Evolutionary conservation across 805 yeast species (phyloP), one percentile per base, ranked within the genome.

Genomic region (Barnettozyma salicaria): DNA sequence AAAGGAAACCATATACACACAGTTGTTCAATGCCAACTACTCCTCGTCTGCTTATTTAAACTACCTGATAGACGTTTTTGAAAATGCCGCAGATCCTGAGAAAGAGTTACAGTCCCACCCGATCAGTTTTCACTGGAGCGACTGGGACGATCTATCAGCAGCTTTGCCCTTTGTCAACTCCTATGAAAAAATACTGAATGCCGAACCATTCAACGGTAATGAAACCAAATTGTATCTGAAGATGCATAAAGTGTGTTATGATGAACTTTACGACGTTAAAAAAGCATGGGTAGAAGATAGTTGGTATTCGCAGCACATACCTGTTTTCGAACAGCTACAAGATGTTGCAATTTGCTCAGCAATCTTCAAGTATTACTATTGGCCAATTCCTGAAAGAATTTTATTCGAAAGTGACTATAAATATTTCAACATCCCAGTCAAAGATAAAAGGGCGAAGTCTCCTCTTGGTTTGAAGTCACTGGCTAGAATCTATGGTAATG

Each of bases 111-210:
- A 19, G 10, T 6, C 30, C 3, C 31, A 52, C 30, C 38, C 38
- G 19, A 27, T 49, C 7, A 39, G 41, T 9, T 48, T 50, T 41
- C 56, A 61, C 47, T 61, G 64, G 67, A 57, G 54, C 31, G 63
- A 54, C 32, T 57, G 61, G 61, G 47, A 47, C 12, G 60, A 57
- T 33, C 31, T 50, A 3, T 39, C 49, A 4, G 50, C 51, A 4
- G 57, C 58, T 4, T 46, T 48, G 19, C 49, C 59, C 13, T 55
- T 53, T 34, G 45, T 48, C 19, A 26, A 47, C 6, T 44, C 64
- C 2, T 64, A 63, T 35, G 42, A 47, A n/a, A 25, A 36, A 1
- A 29, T 55, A 4, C 17, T 40, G 18, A 22, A 36, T 12, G 13
- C 22, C 11, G 23, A 30, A n/a, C 23, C 34, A 2, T 43, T 37